Conservation (phyloP, 31 red algal species). For the Odonthalia washingtoniensis region DNA sequence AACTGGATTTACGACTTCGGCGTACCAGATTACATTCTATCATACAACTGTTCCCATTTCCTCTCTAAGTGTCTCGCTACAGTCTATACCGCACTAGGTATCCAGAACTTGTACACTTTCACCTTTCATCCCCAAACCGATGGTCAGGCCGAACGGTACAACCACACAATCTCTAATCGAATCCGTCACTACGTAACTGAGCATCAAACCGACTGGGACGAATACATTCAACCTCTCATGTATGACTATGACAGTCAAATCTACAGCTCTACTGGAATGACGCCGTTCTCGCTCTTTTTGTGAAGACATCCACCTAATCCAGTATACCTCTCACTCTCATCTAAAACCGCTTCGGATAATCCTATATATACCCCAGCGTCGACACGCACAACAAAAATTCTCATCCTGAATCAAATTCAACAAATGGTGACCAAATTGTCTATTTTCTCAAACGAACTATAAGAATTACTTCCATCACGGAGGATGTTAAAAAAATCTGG, state of each 20-base stretch:
- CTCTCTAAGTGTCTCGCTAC: no score
- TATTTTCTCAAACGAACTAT: no score
- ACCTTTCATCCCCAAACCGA: constrained; percentile 33
- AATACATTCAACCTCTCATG: not conserved
- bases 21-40: not conserved
- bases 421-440: no score
- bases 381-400: no score
- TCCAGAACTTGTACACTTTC: not conserved
- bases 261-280: constrained; percentile 12
- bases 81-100: not conserved
- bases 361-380: no score
- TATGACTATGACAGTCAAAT: constrained; percentile 27
- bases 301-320: no score
- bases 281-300: constrained; percentile 38
- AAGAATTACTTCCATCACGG: no score
- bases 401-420: no score
- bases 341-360: no score
- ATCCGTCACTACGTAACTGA: not conserved
- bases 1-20: constrained; percentile 29
- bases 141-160: constrained; percentile 39
- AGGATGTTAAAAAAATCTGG: no score
- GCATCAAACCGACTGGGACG: not conserved
- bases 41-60: constrained; percentile 20
- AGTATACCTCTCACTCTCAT: no score
- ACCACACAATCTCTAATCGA: constrained; percentile 16